phyloP scores from a whole-genome alignment of 2,329 filamentous ascomycete species.

The Fusarium chaquense region DNA sequence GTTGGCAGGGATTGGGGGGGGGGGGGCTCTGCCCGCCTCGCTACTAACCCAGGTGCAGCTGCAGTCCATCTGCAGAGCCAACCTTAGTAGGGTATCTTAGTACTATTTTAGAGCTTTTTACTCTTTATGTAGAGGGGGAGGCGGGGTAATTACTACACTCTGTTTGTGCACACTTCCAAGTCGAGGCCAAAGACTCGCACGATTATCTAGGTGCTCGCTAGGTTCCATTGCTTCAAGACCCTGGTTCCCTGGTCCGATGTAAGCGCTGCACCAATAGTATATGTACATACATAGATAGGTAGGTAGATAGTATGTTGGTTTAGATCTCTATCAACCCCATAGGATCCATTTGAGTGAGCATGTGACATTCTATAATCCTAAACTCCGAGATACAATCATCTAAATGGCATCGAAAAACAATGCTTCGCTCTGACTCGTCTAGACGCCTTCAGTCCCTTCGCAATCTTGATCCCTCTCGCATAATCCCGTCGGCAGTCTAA shows the following conservation, averaged over 20 bases:
- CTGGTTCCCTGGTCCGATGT: conserved; percentile 1
- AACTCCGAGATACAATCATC: neutral
- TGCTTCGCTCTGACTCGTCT: neutral
- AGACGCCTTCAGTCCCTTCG: conserved; percentile 1
- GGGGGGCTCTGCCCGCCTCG: conserved; percentile 14
- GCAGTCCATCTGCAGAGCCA: conserved; percentile 12
- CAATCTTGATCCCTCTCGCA: conserved; percentile 22
- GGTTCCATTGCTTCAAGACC: neutral
- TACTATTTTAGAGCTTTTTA: conserved; percentile 26
- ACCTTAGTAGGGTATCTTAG: no score
- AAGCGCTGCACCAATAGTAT: conserved; percentile 12
- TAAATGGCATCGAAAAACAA: neutral
- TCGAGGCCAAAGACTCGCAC: neutral
- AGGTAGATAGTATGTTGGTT: neutral
- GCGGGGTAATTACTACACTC: conserved; percentile 3
- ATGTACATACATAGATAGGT: no score
- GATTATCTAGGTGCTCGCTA: neutral
- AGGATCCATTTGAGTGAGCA: neutral
- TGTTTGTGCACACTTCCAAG: neutral
- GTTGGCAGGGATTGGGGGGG: neutral
- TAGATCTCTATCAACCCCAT: neutral
- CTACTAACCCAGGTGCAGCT: neutral
- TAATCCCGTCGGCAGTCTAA: neutral
- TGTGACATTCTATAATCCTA: conserved; percentile 1
- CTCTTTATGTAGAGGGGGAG: conserved; percentile 27